A percentile compares a stretch with the other conserved stretches of the same genome.
phyloP scores from a whole-genome alignment of 2,329 filamentous ascomycete genomes.

The Cordyceps sp. region DNA sequence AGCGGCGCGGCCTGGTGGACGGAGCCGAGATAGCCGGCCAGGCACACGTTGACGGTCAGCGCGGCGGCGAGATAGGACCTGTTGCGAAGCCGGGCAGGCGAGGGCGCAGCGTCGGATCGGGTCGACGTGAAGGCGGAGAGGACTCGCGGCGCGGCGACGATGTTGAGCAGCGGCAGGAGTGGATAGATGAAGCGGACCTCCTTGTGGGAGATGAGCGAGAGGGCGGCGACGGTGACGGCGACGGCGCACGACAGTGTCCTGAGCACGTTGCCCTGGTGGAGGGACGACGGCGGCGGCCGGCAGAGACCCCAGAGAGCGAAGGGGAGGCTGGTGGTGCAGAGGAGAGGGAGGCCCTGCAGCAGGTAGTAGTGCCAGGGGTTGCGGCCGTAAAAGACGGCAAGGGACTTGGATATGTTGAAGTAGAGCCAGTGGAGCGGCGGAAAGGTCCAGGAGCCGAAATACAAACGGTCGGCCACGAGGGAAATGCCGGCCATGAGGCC shows the following conservation, averaged over 20 bases:
- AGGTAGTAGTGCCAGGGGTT: conserved; percentile 91
- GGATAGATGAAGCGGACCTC: conserved; percentile 96
- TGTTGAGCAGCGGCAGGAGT: conserved; percentile 69
- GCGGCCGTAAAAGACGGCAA: conserved; percentile 82
- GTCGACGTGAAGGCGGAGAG: conserved; percentile 43
- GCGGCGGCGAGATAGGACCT: conserved; percentile 39
- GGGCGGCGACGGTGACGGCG: conserved; percentile 37
- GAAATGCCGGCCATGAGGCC: conserved; percentile 46
- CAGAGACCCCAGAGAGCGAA: conserved; percentile 54
- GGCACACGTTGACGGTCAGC: conserved; percentile 47
- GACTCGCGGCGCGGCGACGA: conserved; percentile 56
- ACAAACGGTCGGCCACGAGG: conserved; percentile 52
- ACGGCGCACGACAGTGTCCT: conserved; percentile 37
- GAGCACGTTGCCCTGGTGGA: conserved; percentile 16
- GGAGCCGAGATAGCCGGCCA: conserved; percentile 58
- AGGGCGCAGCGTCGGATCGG: conserved; percentile 2
- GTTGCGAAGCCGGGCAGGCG: conserved; percentile 24
- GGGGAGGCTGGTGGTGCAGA: conserved; percentile 69
- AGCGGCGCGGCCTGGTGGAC: conserved; percentile 71
- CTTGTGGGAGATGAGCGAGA: conserved; percentile 82
- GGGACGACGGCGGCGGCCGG: conserved; percentile 21
- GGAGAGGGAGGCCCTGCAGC: conserved; percentile 72
- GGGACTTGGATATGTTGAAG: conserved; percentile 76
- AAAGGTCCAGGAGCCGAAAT: conserved; percentile 76
- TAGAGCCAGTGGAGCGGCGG: conserved; percentile 76